Percentiles rank a stretch among this genome's conserved stretches.
Evolutionary conservation across 2,329 filamentous ascomycete genomes (phyloP).

Genomic region (Claviceps spartinae): DNA sequence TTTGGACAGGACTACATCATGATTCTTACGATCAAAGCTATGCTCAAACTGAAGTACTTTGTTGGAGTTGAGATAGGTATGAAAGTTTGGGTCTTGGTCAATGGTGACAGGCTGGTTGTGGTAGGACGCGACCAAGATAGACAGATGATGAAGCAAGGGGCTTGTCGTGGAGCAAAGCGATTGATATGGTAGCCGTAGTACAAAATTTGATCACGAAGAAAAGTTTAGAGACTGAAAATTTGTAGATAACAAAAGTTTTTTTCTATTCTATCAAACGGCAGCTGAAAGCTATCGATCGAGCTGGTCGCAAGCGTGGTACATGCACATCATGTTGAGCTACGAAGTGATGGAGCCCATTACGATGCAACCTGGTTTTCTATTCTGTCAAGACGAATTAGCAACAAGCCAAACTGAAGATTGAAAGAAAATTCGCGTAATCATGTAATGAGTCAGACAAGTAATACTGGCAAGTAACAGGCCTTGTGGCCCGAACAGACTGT

Average conservation of each 20-base stretch:
- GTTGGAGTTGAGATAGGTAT: too few relatives aligned
- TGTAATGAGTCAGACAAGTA: slow-evolving; percentile 52
- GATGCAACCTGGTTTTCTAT: neutral
- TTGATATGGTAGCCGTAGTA: too few relatives aligned
- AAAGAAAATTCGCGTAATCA: slow-evolving; percentile 6
- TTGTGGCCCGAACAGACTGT: slow-evolving; percentile 51
- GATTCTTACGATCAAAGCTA: too few relatives aligned
- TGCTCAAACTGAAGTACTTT: too few relatives aligned
- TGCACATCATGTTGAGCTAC: too few relatives aligned
- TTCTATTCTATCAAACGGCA: neutral
- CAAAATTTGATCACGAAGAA: neutral
- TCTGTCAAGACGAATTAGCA: neutral
- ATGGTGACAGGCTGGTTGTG: too few relatives aligned
- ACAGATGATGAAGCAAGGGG: too few relatives aligned
- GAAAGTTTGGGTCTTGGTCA: too few relatives aligned
- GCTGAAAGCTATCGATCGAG: neutral
- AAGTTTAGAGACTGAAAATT: neutral
- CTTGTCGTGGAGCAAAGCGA: too few relatives aligned
- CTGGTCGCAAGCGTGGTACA: neutral
- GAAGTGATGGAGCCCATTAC: neutral
- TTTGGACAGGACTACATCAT: neutral
- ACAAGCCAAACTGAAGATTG: neutral
- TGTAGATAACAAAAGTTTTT: neutral
- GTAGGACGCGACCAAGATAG: too few relatives aligned
- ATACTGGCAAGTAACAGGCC: slow-evolving; percentile 89